These are phyloP conservation scores for Rehmannia glutinosa DNA, from an alignment of 257 asterid species.

Conservation along the genomic window DNA sequence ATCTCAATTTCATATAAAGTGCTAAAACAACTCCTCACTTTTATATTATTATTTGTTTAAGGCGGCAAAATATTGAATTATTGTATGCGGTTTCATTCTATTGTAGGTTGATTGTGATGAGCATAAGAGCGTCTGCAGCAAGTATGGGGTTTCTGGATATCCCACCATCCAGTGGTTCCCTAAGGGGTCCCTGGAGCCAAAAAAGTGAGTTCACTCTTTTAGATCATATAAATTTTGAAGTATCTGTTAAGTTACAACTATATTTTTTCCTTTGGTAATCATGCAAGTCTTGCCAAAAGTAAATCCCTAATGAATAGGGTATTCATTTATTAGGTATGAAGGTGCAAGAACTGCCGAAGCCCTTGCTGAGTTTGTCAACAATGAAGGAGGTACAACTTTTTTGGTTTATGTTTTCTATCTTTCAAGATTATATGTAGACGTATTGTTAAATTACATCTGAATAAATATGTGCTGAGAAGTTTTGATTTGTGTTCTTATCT, in stretches of 20 bases:
- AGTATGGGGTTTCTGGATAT: constrained; percentile 84
- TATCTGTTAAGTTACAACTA: neutral
- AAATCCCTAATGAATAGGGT: constrained; percentile 5
- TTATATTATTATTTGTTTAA: neutral
- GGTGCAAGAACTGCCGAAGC: constrained; percentile 76
- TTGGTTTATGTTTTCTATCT: neutral
- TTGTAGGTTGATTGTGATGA: constrained; percentile 91
- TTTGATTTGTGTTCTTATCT: neutral
- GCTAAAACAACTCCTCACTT: neutral
- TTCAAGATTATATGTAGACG: neutral
- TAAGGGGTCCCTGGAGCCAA: constrained; percentile 86
- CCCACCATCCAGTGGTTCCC: constrained; percentile 98
- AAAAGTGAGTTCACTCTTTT: constrained; percentile 48
- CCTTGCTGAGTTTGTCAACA: constrained; percentile 77
- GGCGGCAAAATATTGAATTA: constrained; percentile 8
- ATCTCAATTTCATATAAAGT: neutral
- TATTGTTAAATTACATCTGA: neutral
- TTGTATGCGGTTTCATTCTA: constrained; percentile 1
- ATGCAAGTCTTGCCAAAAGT: neutral
- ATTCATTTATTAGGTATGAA: constrained; percentile 53
- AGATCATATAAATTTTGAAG: neutral
- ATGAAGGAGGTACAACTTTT: constrained; percentile 62
- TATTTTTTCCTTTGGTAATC: neutral
- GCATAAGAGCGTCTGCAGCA: constrained; percentile 77
- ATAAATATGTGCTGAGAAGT: neutral